A percentile compares a stretch with the other conserved stretches of the same genome.
Conservation (phyloP, 2,329 filamentous ascomycete genomes). For the Diaporthe eres region DNA sequence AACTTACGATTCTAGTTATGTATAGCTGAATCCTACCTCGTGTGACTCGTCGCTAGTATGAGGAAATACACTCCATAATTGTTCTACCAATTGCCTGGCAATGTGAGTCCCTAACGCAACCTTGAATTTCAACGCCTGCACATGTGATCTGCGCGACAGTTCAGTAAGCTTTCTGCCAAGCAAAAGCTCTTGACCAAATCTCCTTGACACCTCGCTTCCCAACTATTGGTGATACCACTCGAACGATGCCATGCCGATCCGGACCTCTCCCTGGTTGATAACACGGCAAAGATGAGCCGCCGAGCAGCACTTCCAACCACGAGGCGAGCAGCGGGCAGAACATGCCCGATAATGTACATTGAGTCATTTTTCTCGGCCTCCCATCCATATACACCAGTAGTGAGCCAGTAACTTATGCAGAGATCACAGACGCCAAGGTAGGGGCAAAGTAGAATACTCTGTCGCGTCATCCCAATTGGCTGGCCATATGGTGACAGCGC, state of each 20-base stretch:
- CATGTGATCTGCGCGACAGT: not conserved
- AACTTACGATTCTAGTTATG: too few species aligned
- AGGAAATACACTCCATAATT: not conserved
- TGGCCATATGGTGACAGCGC: not conserved
- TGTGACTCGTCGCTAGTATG: not conserved
- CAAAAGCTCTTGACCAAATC: not conserved
- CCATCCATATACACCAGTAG: not conserved
- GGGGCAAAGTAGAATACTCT: not conserved
- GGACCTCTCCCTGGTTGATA: not conserved
- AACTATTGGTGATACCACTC: too few species aligned
- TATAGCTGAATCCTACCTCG: not conserved
- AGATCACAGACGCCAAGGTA: not conserved
- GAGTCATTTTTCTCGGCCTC: not conserved
- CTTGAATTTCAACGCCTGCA: not conserved
- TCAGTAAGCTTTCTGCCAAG: not conserved
- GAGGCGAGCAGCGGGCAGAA: not conserved
- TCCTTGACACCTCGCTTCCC: constrained; percentile 1
- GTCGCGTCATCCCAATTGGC: not conserved
- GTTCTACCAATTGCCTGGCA: not conserved
- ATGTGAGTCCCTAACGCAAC: not conserved
- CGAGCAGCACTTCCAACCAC: not conserved
- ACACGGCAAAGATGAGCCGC: not conserved
- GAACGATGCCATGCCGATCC: not conserved
- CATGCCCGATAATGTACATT: not conserved
- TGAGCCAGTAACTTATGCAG: too few species aligned